Base-by-base conservation (phyloP, 768 basidiomycete species). In the Rickenella mellea region DNA sequence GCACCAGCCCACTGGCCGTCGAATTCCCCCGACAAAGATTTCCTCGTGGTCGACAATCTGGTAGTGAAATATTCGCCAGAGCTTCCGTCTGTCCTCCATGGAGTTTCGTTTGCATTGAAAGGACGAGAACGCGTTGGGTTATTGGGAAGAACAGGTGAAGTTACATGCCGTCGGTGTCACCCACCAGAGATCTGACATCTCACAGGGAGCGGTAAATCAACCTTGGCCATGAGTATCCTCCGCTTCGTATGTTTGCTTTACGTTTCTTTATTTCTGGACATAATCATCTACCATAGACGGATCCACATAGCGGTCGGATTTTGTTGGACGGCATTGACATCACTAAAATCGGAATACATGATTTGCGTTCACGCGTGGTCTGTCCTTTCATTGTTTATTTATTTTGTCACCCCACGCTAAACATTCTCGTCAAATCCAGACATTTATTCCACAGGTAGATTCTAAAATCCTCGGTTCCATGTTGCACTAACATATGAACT, bases 1-100 rank as follows among this genome's bases (percentile, higher is more conserved):
- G 81, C 80, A 1, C 92, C 92, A 1, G 92, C 91, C 0, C 92
- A 92, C 54, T 96, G 92, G 92, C 92, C 92, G 0, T 89, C 89
- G 0, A 78, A 71, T 44, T 67, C 79, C 14, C 43, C 52, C 24
- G 57, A 60, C 38, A 64, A 72, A 6, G 67, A 78, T 22, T 10
- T 93, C 20, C 53, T 96, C 25, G 60, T 62, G 1, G 84, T 87
- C 0, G 80, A 91, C 49, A 73, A 91, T 48, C 64, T 94, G 20
- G 76, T 75, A 12, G 65, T 93, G 57, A 86, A 80, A 59, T 93
- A 93, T 58, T 76, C 86, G 0, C 82, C 86, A 0, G 88, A 92
- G 40, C 69, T 93, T 9, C 89, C 90, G 0, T 66, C 83, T 0
- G 88, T 92, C 1, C 64, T 93, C 25, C 81, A 81, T 44, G 70